Conservation (phyloP, 495 filamentous ascomycete genomes). For the Geopyxis carbonaria region DNA sequence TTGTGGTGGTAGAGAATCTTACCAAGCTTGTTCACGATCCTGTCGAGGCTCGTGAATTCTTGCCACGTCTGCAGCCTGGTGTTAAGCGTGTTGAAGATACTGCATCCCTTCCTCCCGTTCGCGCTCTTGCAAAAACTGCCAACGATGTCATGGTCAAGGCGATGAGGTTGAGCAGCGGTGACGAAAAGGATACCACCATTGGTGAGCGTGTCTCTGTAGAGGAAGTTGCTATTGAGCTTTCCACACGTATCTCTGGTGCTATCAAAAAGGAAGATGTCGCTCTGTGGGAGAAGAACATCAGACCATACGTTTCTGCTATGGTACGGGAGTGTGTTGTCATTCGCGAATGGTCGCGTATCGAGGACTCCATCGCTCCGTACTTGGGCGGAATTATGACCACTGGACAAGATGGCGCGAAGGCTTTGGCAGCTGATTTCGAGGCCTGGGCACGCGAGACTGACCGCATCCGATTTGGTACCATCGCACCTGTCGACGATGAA, state of each 20-base stretch:
- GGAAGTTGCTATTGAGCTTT: conserved; percentile 58
- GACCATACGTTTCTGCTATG: conserved; percentile 66
- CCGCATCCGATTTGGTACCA: conserved; percentile 17
- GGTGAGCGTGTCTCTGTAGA: conserved; percentile 49
- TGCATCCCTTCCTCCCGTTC: conserved; percentile 85
- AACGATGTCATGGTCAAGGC: conserved; percentile 82
- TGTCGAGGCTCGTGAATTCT: conserved; percentile 84
- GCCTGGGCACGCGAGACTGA: conserved; percentile 21
- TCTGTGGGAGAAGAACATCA: conserved; percentile 35
- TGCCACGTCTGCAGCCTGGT: conserved; percentile 89
- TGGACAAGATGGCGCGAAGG: conserved; percentile 31
- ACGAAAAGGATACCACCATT: conserved; percentile 40
- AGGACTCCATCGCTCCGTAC: conserved; percentile 50
- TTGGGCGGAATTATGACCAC: conserved; percentile 63
- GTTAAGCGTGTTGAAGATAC: conserved; percentile 73
- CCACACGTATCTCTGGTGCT: conserved; percentile 34
- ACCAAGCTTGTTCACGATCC: conserved; percentile 98
- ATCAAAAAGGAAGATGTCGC: conserved; percentile 10
- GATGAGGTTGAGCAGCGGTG: conserved; percentile 50
- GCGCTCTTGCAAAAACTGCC: conserved; percentile 71
- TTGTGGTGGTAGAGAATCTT: conserved; percentile 96
- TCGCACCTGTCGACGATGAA: conserved; percentile 18
- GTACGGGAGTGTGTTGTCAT: conserved; percentile 77
- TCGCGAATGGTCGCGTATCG: conserved; percentile 57
- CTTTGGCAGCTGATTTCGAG: conserved; percentile 15